phyloP scores from a whole-genome alignment of 202 grass and related monocot species.

The Schoenoplectus tabernaemontani region DNA sequence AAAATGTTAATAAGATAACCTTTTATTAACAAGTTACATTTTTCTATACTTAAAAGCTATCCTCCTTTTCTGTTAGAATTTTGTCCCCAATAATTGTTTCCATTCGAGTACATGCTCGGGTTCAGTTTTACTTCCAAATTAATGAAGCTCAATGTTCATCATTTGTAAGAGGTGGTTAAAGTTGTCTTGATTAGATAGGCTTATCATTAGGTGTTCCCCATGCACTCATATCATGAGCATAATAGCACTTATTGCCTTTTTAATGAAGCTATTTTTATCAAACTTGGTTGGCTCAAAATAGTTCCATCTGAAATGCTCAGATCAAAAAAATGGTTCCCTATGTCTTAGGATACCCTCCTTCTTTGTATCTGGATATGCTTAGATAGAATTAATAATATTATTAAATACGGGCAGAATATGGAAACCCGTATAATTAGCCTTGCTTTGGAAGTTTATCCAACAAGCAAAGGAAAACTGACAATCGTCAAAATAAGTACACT shows the following conservation, averaged over 20 bases:
- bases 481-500: neutral
- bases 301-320: conserved; percentile 13
- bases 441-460: conserved; percentile 13
- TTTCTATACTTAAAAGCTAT: neutral
- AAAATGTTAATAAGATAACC: no score
- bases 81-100: neutral
- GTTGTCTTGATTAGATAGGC: neutral
- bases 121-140: neutral
- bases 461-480: neutral
- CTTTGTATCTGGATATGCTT: neutral
- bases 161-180: neutral
- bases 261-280: neutral
- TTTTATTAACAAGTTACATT: no score
- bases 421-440: neutral
- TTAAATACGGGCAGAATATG: neutral
- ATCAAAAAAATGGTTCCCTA: neutral
- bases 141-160: neutral
- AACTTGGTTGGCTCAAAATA: neutral
- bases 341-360: conserved; percentile 1
- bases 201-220: conserved; percentile 1
- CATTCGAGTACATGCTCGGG: neutral
- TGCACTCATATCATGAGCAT: neutral
- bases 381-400: neutral
- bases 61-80: neutral
- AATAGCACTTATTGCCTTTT: neutral